Evolutionary conservation across 805 yeast genomes (phyloP), one percentile per base, ranked within the genome.

Genomic region (Saccharomycopsis microspora): DNA sequence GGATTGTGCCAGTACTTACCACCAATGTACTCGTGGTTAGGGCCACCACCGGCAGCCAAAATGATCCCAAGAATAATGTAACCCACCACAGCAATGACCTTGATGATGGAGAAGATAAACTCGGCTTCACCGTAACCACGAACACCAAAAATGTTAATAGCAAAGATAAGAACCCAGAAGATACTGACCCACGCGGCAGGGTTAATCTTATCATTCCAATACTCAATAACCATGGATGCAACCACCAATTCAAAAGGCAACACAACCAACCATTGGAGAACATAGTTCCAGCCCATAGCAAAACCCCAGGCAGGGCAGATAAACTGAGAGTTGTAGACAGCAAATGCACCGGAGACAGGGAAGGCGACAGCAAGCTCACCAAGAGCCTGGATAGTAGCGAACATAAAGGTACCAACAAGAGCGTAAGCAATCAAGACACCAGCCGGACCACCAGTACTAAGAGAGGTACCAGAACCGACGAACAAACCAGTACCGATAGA

Each of bases 401-500:
- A 78, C 43, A 80, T 72, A 68, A 80, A 68, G 5, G 75, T 58
- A 48, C 82, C 81, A 31, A 75, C 69, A 37, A 77, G 62, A 28
- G 62, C 55, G 68, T 79, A 74, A 52, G 75, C 80, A 39, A 80
- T 73, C 44, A 80, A 68, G 35, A 80, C 60, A 34, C 81, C 74
- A 3, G 78, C 84, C 4, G 85, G 82, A 39, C 87, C 87, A 57
- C 82, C 82, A 19, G 71, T 67, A 35, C 60, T 59, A 51, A 82
- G 65, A 1, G 83, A 76, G 40, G 71, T 63, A 46, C 85, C 85
- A 3, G 82, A 72, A 49, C 84, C 85, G 46, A 80, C 74, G 53
- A 81, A 78, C 48, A 80, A 63, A 58, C 87, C 85, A 32, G 85
- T 78, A 61, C 88, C 86, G 54, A 81, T 78, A 51, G 80, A 72